Evolutionary conservation across 495 filamentous ascomycete genomes (phyloP).

Genomic region (Talaromyces thailandensis): DNA sequence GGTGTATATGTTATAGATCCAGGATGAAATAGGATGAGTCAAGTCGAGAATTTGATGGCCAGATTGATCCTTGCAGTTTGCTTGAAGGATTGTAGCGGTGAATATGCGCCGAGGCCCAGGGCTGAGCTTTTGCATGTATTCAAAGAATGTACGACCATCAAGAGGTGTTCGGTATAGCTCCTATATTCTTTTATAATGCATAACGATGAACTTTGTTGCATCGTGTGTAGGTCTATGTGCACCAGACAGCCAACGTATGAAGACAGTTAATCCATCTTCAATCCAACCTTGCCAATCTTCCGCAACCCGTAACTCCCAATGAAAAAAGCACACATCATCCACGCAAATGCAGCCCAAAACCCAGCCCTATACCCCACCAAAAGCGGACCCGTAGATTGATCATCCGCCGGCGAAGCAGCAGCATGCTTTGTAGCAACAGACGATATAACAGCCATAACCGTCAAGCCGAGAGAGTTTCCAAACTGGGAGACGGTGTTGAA

Average conservation of each 20-base stretch:
- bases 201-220: background rate
- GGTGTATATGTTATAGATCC: background rate
- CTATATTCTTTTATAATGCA: background rate
- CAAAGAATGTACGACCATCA: background rate
- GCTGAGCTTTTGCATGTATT: background rate
- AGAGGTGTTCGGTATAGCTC: background rate
- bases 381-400: slow-evolving; percentile 28
- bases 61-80: background rate
- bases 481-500: slow-evolving; percentile 58
- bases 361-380: slow-evolving; percentile 50
- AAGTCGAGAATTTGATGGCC: background rate
- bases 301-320: slow-evolving; percentile 40
- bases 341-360: slow-evolving; percentile 52
- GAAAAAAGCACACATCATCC: slow-evolving; percentile 29
- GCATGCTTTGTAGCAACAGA: slow-evolving; percentile 35
- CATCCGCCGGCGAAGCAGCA: slow-evolving; percentile 10
- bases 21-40: background rate
- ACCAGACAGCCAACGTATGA: background rate
- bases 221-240: background rate
- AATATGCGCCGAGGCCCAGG: background rate
- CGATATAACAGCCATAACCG: slow-evolving; percentile 47
- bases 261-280: slow-evolving; percentile 37
- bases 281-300: slow-evolving; percentile 43
- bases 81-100: background rate
- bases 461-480: slow-evolving; percentile 49